Conservation (phyloP, 129 eudicot species). For the Scalesia atractyloides region DNA sequence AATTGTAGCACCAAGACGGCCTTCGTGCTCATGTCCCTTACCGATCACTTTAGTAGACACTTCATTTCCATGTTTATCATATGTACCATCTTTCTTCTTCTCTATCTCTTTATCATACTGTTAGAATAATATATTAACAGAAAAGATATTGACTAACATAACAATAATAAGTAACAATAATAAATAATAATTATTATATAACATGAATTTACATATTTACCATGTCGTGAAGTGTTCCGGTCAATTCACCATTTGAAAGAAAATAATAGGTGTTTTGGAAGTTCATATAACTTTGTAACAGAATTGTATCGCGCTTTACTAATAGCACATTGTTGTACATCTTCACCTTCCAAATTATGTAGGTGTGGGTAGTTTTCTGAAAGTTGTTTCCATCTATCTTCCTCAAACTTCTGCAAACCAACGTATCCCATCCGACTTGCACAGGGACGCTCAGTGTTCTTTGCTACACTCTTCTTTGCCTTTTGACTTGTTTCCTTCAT, state of each 20-base stretch:
- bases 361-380: neutral
- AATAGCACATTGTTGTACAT: neutral
- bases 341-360: neutral
- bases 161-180: neutral
- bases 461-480: neutral
- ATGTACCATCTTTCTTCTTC: neutral
- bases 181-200: too few species aligned
- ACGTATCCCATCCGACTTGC: neutral
- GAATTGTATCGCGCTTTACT: neutral
- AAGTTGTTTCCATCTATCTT: slow-evolving; percentile 1
- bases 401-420: neutral
- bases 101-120: neutral
- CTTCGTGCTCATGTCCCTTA: neutral
- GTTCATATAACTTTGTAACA: neutral
- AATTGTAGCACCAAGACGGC: neutral
- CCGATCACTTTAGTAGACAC: neutral
- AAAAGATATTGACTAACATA: neutral
- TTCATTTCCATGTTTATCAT: too few species aligned
- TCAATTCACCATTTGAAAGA: neutral
- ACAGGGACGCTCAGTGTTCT: neutral
- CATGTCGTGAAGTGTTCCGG: neutral
- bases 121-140: neutral
- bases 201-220: neutral
- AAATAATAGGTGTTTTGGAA: neutral
- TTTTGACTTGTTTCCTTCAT: neutral